These are phyloP conservation scores for Trichoderma arundinaceum DNA, from an alignment of 2,329 filamentous ascomycete genomes.

Conservation along the genomic window DNA sequence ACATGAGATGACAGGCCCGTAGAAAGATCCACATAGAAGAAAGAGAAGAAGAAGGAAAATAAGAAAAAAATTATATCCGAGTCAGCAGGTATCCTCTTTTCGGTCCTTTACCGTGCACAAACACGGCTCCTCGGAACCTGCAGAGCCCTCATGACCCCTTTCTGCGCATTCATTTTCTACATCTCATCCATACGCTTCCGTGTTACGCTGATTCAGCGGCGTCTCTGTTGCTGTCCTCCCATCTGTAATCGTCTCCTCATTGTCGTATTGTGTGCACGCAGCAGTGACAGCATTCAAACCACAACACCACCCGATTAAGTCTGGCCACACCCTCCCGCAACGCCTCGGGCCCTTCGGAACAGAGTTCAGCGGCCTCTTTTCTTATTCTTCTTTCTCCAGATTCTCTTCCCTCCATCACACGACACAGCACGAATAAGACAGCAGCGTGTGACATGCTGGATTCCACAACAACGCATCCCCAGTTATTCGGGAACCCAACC, in stretches of 20 bases:
- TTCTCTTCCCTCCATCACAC: constrained; percentile 18
- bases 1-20: background rate
- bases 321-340: background rate
- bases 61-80: constrained; percentile 9
- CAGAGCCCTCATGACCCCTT: constrained; percentile 19
- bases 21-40: constrained; percentile 1
- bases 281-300: background rate
- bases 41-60: background rate
- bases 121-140: background rate
- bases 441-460: constrained; percentile 9
- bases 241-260: too few relatives aligned
- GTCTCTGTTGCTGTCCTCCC: background rate
- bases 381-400: constrained; percentile 24
- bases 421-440: constrained; percentile 6
- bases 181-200: constrained; percentile 6
- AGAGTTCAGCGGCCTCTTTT: constrained; percentile 23
- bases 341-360: constrained; percentile 21
- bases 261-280: too few relatives aligned
- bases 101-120: constrained; percentile 25
- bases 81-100: constrained; percentile 29
- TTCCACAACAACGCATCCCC: background rate
- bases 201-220: constrained; percentile 25
- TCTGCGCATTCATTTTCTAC: background rate
- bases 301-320: background rate
- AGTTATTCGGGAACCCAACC: constrained; percentile 14